A percentile compares a stretch with the other conserved stretches of the same genome.
Conservation (phyloP, 2,329 filamentous ascomycete species). For the Phoma herbarum region DNA sequence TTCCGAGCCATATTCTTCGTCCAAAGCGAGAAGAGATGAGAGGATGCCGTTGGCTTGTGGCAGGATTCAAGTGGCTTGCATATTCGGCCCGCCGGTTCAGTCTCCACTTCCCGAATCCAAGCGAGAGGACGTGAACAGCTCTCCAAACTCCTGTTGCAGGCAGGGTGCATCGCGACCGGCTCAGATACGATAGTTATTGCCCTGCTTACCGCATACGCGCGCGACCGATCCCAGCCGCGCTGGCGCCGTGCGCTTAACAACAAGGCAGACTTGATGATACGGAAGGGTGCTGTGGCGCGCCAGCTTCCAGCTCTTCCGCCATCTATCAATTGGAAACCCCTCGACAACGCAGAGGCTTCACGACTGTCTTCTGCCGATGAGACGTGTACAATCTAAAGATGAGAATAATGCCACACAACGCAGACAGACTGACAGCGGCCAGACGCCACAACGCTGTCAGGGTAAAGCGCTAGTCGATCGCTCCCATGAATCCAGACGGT, state of each 20-base stretch:
- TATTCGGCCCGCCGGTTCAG: constrained; percentile 2
- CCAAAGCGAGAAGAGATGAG: not conserved
- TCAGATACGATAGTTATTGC: not conserved
- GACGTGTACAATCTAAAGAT: not conserved
- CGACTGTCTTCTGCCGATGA: not conserved
- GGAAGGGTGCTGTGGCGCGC: not conserved
- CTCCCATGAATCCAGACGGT: not conserved
- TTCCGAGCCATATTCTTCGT: not conserved
- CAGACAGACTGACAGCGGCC: not conserved
- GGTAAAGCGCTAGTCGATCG: constrained; percentile 3
- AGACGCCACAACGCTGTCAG: constrained; percentile 2
- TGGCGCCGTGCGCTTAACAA: constrained; percentile 3
- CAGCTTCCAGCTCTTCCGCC: not conserved
- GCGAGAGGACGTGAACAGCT: not conserved
- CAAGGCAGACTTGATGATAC: not conserved
- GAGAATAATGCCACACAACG: not conserved
- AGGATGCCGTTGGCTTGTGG: not conserved
- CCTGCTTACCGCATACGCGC: constrained; percentile 1
- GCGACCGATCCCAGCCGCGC: not conserved
- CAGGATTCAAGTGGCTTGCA: constrained; percentile 7
- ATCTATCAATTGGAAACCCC: not conserved
- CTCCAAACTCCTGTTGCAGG: not conserved
- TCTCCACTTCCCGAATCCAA: not conserved
- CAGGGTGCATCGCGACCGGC: not conserved
- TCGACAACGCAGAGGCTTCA: not conserved